Evolutionary conservation across 192 early-diverging fungal genomes (phyloP), one percentile per base, ranked within the genome.

Genomic region (Neocallimastix lanati): DNA sequence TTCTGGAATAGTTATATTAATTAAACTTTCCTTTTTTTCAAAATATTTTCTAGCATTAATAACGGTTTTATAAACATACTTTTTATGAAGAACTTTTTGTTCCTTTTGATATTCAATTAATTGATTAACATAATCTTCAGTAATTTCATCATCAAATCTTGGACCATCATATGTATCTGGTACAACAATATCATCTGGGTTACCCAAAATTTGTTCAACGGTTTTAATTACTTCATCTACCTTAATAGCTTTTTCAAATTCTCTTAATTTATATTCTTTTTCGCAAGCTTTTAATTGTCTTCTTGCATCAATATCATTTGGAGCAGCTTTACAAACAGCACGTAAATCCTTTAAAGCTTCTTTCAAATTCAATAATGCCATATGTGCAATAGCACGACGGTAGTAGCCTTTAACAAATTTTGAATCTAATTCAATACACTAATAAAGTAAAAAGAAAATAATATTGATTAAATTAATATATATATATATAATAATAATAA

Each of bases 201-300:
- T 33, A 78, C 90, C 90, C 30, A 94, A 82, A 28, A 85, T 82
- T 78, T 94, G 90, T 29, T 87, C 82, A 18, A 88, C 80, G 29
- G 81, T 84, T 76, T 84, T 81, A 76, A 84, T 84, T 28, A 80
- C 79, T 78, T 90, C 84, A 37, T 89, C 85, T 82, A 92, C 89
- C 76, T 89, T 87, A 81, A 99, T 98, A 12, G 98, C 98, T 84
- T 93, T 91, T 86, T 96, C 96, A 86, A 99, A 98, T 80, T 93
- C 90, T 58, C 92, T 88, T 29, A 93, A 87, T 29, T 91, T 90
- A 30, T 93, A 90, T 82, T 96, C 94, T 84, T 97, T 98, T 82
- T 96, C 93, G 82, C 95, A 97, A 82, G 95, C 95, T 12, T 84
- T 81, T 35, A 97, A 89, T 83, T 96, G 96, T 37, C 85, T 78